Conservation (phyloP, 176 grass and related monocot genomes). For the Aegilops umbellulata region DNA sequence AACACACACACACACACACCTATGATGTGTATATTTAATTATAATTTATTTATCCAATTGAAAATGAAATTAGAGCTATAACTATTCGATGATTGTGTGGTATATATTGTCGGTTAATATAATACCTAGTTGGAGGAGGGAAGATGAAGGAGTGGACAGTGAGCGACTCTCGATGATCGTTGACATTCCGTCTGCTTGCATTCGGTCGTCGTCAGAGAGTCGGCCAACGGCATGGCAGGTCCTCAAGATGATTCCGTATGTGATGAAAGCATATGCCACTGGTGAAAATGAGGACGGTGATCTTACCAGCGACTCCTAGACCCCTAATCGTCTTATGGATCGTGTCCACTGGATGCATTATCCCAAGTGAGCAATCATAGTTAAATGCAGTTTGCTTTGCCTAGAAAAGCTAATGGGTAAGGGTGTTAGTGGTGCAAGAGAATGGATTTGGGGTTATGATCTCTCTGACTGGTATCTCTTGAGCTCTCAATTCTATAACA, state of each 20-base stretch:
- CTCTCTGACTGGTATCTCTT: slow-evolving; percentile 20
- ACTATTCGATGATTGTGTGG: no score
- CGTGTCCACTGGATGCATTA: background rate
- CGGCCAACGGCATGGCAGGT: slow-evolving; percentile 89
- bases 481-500: slow-evolving; percentile 22
- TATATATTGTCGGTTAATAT: no score
- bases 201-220: slow-evolving; percentile 59
- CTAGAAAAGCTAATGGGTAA: background rate
- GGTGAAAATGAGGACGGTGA: slow-evolving; percentile 75
- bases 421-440: background rate
- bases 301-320: slow-evolving; percentile 65
- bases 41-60: no score
- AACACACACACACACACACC: no score
- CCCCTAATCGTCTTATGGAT: background rate
- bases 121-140: slow-evolving; percentile 20
- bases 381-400: background rate
- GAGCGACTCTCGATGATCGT: slow-evolving; percentile 76
- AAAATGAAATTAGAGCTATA: no score
- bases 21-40: no score
- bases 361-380: background rate
- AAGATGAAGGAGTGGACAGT: slow-evolving; percentile 59
- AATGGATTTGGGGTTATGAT: slow-evolving; percentile 26
- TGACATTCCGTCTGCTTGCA: slow-evolving; percentile 61
- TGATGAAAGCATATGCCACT: slow-evolving; percentile 68
- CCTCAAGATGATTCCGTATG: slow-evolving; percentile 96